Base-by-base conservation (phyloP, 768 basidiomycete species). In the Gyrodon lividus region DNA sequence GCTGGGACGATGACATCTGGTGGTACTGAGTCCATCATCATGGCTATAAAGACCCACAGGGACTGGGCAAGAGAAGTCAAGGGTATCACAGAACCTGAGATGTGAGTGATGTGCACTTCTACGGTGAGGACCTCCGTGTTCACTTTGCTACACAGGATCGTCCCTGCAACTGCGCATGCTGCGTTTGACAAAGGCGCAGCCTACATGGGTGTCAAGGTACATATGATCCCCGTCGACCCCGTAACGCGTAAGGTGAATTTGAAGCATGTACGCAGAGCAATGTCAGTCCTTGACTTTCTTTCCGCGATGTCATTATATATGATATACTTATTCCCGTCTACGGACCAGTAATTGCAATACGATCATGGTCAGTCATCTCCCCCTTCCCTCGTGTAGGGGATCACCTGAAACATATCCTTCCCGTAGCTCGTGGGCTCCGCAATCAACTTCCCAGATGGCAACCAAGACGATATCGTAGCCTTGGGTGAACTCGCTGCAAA, bases 11-110 rank as follows among this genome's bases (percentile, higher is more conserved):
- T 95, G 70, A 99, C 96, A 1, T 88, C 88, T 0, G 96, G 96
- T 13, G 96, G 96, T 6, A 99, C 96, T 0, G 96, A 99, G 67
- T 91, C 89, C 19, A 98, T 98, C 59, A 75, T 99, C 43, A 94
- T 98, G 93, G 85, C 93, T 2, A 79, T 92, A 58, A 98, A 98
- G 75, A 89, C 94, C 0, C 85, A 99, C 64, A 81, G 93, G 13
- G 94, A 98, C 57, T 97, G 95, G 91, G 96, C 92, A 6, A 73
- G 78, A 40, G 79, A 74, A 1, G 84, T 86, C 35, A 95, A 93
- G 67, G 92, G 92, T 7, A 91, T 98, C 59, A 91, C 79, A 0
- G 81, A 87, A 54, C 96, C 96, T 1, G 96, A 99, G 67, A 94
- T 98, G 95, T 92, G 55, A 30, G 84, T 70, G 16, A 2, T 12